Conservation (phyloP, 371 early-diverging fungal species). For the Mortierella sp. region DNA sequence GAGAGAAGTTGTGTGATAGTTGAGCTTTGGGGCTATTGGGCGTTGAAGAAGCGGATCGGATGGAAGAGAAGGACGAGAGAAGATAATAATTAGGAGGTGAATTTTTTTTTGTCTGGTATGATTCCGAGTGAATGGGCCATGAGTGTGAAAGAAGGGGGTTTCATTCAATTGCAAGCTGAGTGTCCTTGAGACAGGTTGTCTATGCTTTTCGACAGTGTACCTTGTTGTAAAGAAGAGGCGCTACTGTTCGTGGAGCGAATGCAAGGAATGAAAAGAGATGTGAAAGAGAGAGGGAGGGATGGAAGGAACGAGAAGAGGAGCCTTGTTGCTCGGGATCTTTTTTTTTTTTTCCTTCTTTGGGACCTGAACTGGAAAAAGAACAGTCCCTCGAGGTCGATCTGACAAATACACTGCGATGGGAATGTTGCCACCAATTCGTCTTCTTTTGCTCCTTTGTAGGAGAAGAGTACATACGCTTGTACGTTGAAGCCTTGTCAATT, state of each 20-base stretch:
- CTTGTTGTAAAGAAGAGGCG: not conserved
- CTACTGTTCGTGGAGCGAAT: not conserved
- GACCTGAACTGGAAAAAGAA: slow-evolving; percentile 1
- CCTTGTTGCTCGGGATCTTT: not conserved
- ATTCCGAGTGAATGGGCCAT: not conserved
- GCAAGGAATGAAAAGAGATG: not conserved
- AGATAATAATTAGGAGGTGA: not conserved
- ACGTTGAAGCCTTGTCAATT: not conserved
- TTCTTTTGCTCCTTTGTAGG: not conserved
- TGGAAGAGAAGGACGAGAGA: not conserved
- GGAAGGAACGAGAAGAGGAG: not conserved
- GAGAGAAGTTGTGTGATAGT: not conserved
- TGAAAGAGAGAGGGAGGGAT: not conserved
- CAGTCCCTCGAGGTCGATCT: not conserved
- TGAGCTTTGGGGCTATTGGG: not conserved
- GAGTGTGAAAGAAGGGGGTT: too few relatives aligned
- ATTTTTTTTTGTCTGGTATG: not conserved
- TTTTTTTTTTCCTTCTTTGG: not conserved
- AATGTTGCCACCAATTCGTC: not conserved
- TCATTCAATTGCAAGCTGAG: not conserved
- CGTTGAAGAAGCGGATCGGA: not conserved
- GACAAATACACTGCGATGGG: slow-evolving; percentile 9
- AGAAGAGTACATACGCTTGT: not conserved
- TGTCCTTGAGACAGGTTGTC: not conserved
- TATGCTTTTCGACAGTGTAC: not conserved